Evolutionary conservation across 73 alveolate genomes (phyloP).

Genomic region (Urostyla sp.): DNA sequence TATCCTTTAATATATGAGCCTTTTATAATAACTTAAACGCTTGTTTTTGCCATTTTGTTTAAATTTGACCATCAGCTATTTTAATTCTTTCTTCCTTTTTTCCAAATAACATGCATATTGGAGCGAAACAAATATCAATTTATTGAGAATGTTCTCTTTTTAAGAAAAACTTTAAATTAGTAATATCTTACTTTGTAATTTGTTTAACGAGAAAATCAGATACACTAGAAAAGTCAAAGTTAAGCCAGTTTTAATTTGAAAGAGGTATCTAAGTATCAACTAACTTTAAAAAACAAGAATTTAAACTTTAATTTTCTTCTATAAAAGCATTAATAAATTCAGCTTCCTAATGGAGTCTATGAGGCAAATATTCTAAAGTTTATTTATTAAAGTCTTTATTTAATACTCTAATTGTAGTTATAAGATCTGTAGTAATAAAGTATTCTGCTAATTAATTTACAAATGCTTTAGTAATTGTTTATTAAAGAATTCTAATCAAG

Average conservation of each 20-base stretch:
- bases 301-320: conserved; percentile 67
- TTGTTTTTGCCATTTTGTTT: conserved; percentile 69
- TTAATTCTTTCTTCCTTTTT: conserved; percentile 65
- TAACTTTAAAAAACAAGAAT: conserved; percentile 65
- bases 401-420: conserved; percentile 31
- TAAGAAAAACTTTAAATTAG: conserved; percentile 49
- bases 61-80: conserved; percentile 52
- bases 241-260: conserved; percentile 78
- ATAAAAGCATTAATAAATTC: conserved; percentile 76
- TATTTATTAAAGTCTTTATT: conserved; percentile 2
- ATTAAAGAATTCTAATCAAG: conserved; percentile 8
- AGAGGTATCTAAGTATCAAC: conserved; percentile 83
- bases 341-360: conserved; percentile 78
- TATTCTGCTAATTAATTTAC: conserved; percentile 24
- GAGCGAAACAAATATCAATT: conserved; percentile 75
- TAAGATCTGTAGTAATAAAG: conserved; percentile 37
- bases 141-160: conserved; percentile 42
- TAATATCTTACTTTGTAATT: conserved; percentile 46
- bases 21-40: conserved; percentile 71
- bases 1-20: conserved; percentile 59
- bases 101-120: conserved; percentile 76
- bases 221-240: conserved; percentile 70
- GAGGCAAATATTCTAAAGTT: conserved; percentile 47
- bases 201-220: background rate
- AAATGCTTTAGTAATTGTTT: conserved; percentile 26